Evolutionary conservation across 192 early-diverging fungal species (phyloP), one percentile per base, ranked within the genome.

Genomic region (Chytriomyces confervae): DNA sequence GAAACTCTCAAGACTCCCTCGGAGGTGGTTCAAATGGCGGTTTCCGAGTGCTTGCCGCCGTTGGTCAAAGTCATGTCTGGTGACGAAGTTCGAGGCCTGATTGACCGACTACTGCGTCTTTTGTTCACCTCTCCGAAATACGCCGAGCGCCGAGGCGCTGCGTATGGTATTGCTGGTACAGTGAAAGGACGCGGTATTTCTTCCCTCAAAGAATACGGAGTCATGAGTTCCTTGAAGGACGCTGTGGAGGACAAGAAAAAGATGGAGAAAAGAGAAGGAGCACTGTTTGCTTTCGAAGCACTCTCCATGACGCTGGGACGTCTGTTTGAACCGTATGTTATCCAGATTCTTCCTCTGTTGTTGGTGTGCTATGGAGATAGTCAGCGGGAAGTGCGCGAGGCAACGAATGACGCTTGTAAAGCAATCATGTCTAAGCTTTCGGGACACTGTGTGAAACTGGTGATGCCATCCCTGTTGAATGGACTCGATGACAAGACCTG

Each of bases 301-400:
- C 83, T 98, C 46, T 92, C 95, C 0, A 85, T 84, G 48, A 89
- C 91, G 11, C 81, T 99, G 67, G 96, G 96, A 8, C 91, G 96
- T 50, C 84, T 98, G 73, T 98, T 98, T 81, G 97, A 99, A 79
- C 97, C 97, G 5, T 97, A 98, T 77, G 90, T 97, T 61, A 95
- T 97, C 70, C 95, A 98, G 80, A 93, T 98, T 67, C 81, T 97
- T 44, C 98, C 98, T 11, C 77, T 92, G 46, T 86, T 99, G 64
- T 88, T 99, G 9, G 86, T 89, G 3, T 93, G 94, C 76, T 98
- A 94, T 82, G 92, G 95, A 77, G 98, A 99, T 76, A 74, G 84
- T 57, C 93, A 89, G 60, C 74, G 84, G 13, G 92, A 93, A 66
- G 95, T 99, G 43, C 95, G 98, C 45, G 93, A 95, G 50, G 97